These are phyloP conservation scores for Flaveria bidentis DNA, from an alignment of 129 eudicot species.

Conservation along the genomic window DNA sequence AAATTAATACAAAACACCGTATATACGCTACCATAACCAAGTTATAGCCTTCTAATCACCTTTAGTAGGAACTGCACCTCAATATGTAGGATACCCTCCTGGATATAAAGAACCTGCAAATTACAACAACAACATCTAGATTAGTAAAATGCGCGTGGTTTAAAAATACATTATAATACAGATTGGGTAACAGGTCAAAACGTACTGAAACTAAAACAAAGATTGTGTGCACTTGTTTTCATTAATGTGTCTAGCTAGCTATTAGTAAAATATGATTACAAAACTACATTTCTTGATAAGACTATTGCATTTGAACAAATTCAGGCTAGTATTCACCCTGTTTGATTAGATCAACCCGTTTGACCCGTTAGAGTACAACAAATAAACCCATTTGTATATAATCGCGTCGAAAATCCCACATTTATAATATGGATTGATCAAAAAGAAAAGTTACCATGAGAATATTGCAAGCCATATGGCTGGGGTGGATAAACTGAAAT, in stretches of 20 bases:
- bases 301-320: not conserved
- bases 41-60: constrained; percentile 2
- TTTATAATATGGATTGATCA: not conserved
- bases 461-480: constrained; percentile 40
- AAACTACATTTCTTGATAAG: too few relatives aligned
- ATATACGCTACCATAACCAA: not conserved
- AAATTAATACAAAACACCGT: not conserved
- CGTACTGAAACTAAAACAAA: not conserved
- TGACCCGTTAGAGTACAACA: not conserved
- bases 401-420: not conserved
- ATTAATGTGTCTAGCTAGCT: not conserved
- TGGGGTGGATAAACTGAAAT: constrained; percentile 41
- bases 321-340: not conserved
- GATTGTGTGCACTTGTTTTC: not conserved
- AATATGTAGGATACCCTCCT: constrained; percentile 22
- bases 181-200: not conserved
- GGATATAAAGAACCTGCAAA: constrained; percentile 27
- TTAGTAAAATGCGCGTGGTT: not conserved
- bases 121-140: constrained; percentile 9
- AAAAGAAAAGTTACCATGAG: constrained; percentile 31
- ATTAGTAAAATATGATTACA: not conserved
- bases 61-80: not conserved
- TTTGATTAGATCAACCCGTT: not conserved
- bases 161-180: too few relatives aligned
- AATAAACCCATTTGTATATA: constrained; percentile 1